Evolutionary conservation across 352 stramenopile genomes (phyloP).

Genomic region (Pythium apleroticum): DNA sequence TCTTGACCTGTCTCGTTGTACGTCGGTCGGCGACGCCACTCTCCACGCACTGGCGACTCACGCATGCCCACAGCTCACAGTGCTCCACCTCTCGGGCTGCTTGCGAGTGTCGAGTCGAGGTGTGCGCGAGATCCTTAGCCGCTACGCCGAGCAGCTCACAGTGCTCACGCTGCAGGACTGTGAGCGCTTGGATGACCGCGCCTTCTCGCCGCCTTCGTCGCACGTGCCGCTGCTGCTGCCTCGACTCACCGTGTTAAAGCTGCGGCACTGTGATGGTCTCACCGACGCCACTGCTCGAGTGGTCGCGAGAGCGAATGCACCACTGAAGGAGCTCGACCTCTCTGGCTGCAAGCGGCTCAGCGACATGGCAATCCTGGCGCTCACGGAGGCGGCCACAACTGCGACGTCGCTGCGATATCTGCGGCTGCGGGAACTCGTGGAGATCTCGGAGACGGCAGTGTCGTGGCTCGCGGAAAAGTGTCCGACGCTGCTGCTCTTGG

Average conservation of each 20-base stretch:
- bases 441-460: conserved; percentile 75
- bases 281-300: conserved; percentile 43
- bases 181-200: conserved; percentile 25
- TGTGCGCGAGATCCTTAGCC: conserved; percentile 18
- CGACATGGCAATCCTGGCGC: conserved; percentile 76
- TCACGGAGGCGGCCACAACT: conserved; percentile 46
- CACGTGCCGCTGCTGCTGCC: conserved; percentile 4
- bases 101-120: conserved; percentile 27
- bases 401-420: conserved; percentile 54
- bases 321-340: conserved; percentile 80
- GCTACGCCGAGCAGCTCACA: conserved; percentile 36
- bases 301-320: conserved; percentile 45
- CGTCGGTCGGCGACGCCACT: conserved; percentile 40
- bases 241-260: conserved; percentile 38
- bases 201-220: conserved; percentile 5
- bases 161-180: conserved; percentile 25
- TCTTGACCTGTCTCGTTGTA: conserved; percentile 54
- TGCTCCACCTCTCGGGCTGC: conserved; percentile 30
- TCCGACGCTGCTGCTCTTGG: conserved; percentile 50
- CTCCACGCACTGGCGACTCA: conserved; percentile 28
- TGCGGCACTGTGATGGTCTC: conserved; percentile 42
- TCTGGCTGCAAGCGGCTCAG: conserved; percentile 68
- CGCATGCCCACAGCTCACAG: conserved; percentile 14
- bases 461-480: conserved; percentile 89
- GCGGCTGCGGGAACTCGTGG: conserved; percentile 55